phyloP scores from a whole-genome alignment of 2,329 filamentous ascomycete genomes.

The Trichoderma sp. region DNA sequence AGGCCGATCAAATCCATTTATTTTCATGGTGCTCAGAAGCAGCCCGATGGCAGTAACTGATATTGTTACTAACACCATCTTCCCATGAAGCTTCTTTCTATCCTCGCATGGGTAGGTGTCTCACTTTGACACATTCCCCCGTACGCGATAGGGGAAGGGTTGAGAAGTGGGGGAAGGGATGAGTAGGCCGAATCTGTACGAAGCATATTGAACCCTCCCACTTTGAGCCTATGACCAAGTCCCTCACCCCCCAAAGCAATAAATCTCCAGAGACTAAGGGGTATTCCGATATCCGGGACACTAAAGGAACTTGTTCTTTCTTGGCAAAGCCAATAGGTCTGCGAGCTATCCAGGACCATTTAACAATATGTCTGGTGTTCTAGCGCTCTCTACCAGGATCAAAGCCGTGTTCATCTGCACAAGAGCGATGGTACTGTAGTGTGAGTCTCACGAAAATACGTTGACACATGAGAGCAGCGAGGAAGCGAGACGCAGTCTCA shows the following conservation, averaged over 20 bases:
- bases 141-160: neutral
- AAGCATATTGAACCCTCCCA: neutral
- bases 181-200: neutral
- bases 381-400: neutral
- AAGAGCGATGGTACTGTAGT: neutral
- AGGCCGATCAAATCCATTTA: neutral
- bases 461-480: neutral
- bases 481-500: neutral
- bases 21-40: neutral
- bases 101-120: neutral
- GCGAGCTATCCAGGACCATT: neutral
- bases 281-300: neutral
- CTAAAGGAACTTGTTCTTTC: neutral
- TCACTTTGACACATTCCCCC: conserved; percentile 6
- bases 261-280: neutral
- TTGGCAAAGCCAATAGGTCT: neutral
- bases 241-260: neutral
- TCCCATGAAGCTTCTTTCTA: neutral
- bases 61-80: neutral
- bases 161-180: conserved; percentile 1
- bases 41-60: neutral
- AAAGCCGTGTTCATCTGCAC: neutral
- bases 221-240: neutral
- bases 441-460: neutral
- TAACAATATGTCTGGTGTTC: neutral